Evolutionary conservation across 306 rosid species (phyloP).

Genomic region (Arachis stenosperma): DNA sequence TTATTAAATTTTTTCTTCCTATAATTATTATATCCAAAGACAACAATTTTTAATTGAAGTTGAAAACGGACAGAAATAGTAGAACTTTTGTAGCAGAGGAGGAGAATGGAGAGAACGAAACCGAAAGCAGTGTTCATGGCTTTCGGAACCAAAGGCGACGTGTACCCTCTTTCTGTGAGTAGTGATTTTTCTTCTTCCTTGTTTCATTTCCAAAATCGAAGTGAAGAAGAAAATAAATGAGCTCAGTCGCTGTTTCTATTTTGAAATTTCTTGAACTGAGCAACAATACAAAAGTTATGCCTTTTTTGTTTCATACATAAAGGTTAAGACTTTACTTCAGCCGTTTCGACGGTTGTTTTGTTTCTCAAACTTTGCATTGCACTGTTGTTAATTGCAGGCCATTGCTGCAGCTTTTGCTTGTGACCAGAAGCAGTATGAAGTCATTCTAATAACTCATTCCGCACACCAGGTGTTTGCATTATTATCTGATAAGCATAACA

Average conservation of each 20-base stretch:
- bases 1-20: too few species aligned
- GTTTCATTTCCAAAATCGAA: background rate
- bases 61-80: too few species aligned
- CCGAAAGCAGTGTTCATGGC: conserved; percentile 74
- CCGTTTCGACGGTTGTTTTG: background rate
- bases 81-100: background rate
- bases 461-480: conserved; percentile 70
- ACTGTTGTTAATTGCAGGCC: conserved; percentile 58
- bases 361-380: conserved; percentile 1
- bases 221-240: background rate
- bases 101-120: conserved; percentile 50
- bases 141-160: conserved; percentile 83
- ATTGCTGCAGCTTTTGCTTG: conserved; percentile 73
- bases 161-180: conserved; percentile 70
- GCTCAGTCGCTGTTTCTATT: background rate
- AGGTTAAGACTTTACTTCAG: background rate
- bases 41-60: too few species aligned
- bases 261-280: background rate
- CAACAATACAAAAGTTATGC: background rate
- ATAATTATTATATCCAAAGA: too few species aligned
- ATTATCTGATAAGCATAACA: background rate
- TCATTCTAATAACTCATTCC: conserved; percentile 63
- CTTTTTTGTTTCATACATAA: background rate
- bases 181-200: background rate
- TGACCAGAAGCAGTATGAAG: conserved; percentile 66